Percentiles rank a stretch among this genome's conserved stretches.
Evolutionary conservation across 768 basidiomycete genomes (phyloP).

Genomic region (Coprinopsis marcescibilis): DNA sequence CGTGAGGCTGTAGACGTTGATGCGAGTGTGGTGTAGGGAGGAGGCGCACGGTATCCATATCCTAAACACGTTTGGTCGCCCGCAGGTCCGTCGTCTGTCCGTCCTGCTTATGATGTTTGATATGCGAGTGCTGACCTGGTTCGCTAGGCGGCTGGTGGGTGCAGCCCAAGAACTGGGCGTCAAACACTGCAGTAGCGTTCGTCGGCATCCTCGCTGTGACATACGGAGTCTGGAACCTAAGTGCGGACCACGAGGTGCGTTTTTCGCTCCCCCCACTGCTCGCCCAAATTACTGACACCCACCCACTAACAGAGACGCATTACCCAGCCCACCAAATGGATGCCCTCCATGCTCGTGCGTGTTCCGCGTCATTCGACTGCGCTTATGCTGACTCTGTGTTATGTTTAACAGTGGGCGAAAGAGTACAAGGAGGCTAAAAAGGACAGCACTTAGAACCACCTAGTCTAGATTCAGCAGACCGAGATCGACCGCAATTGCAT

Average conservation of each 20-base stretch:
- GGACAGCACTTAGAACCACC: neutral
- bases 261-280: neutral
- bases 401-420: constrained; percentile 1
- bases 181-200: constrained; percentile 73
- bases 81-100: constrained; percentile 46
- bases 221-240: constrained; percentile 63
- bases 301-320: constrained; percentile 42
- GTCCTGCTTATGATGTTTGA: constrained; percentile 8
- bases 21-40: constrained; percentile 50
- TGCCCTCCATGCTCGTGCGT: constrained; percentile 76
- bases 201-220: constrained; percentile 63
- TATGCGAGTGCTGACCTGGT: no score
- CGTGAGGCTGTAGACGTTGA: no score
- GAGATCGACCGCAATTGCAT: no score
- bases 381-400: neutral
- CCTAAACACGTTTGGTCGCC: constrained; percentile 96
- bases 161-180: constrained; percentile 82
- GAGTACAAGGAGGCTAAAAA: neutral
- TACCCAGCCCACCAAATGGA: constrained; percentile 56
- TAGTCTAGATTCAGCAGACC: constrained; percentile 13
- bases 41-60: constrained; percentile 84
- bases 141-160: constrained; percentile 98
- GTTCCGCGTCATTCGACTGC: constrained; percentile 1
- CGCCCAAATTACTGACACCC: constrained; percentile 3
- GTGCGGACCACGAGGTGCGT: constrained; percentile 77